Percentiles rank a stretch among this genome's conserved stretches.
phyloP scores from a whole-genome alignment of 257 asterid species.

The Solanum medicagineum region DNA sequence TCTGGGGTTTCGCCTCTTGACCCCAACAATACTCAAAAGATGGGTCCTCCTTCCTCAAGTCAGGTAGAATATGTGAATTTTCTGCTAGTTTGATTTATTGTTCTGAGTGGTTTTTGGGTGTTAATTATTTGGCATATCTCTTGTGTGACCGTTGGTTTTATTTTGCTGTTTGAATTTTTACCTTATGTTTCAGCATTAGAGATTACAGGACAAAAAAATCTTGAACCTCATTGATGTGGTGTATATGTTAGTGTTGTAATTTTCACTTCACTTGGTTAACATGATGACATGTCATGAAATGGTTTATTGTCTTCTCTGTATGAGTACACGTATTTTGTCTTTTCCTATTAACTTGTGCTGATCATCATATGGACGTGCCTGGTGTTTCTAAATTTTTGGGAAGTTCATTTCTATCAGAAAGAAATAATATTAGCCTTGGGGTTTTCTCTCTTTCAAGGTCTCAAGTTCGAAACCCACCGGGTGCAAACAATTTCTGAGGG shows the following conservation, averaged over 20 bases:
- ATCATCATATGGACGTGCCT: background rate
- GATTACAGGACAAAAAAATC: background rate
- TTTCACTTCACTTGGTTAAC: background rate
- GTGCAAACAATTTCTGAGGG: too few species aligned
- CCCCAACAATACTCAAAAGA: conserved; percentile 6
- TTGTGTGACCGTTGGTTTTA: background rate
- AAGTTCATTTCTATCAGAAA: background rate
- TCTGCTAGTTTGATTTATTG: background rate
- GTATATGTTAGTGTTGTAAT: background rate
- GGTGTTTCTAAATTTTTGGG: background rate
- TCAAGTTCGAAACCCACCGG: too few species aligned
- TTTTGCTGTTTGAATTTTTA: background rate
- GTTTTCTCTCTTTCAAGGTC: too few species aligned
- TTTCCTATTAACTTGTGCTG: background rate
- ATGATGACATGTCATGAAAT: background rate
- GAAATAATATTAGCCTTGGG: background rate
- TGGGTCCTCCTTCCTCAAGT: conserved; percentile 25
- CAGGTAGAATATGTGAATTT: conserved; percentile 24
- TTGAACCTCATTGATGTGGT: background rate
- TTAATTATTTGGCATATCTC: background rate
- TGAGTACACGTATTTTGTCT: background rate
- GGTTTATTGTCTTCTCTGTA: background rate
- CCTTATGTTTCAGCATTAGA: background rate
- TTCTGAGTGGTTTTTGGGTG: background rate
- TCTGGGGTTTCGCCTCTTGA: conserved; percentile 11